Conservation (phyloP, 441 rosid genomes). For the Erodium texanum region DNA sequence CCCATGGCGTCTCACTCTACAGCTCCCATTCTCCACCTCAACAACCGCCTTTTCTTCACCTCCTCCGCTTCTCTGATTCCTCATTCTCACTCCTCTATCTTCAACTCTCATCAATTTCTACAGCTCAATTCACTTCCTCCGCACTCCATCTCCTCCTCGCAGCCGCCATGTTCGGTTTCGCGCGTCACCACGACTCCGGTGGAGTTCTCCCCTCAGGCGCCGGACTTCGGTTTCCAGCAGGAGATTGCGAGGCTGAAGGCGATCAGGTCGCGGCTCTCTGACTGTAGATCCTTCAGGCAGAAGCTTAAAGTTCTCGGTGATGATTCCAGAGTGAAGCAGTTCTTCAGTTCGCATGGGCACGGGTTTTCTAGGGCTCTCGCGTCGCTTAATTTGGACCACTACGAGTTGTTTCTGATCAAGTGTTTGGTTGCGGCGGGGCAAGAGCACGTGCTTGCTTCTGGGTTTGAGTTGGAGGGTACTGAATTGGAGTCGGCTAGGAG, state of each 20-base stretch:
- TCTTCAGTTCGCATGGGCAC: slow-evolving; percentile 28
- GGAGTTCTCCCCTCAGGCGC: slow-evolving; percentile 52
- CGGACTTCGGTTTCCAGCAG: slow-evolving; percentile 50
- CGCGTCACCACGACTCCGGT: slow-evolving; percentile 66
- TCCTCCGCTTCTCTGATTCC: slow-evolving; percentile 24
- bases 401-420: slow-evolving; percentile 51
- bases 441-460: slow-evolving; percentile 50
- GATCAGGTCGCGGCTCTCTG: slow-evolving; percentile 38
- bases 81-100: slow-evolving; percentile 22
- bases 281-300: slow-evolving; percentile 20
- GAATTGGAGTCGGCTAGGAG: slow-evolving; percentile 32
- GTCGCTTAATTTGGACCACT: slow-evolving; percentile 31
- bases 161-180: slow-evolving; percentile 15
- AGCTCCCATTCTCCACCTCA: slow-evolving; percentile 19
- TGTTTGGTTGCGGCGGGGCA: slow-evolving; percentile 74
- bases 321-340: slow-evolving; percentile 44
- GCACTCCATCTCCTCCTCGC: slow-evolving; percentile 18
- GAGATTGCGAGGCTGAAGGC: slow-evolving; percentile 60
- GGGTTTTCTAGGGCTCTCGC: slow-evolving; percentile 31
- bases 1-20: slow-evolving; percentile 32
- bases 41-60: slow-evolving; percentile 13
- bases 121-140: slow-evolving; percentile 10
- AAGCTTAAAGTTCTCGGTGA: slow-evolving; percentile 35
- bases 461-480: slow-evolving; percentile 25
- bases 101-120: background rate